Evolutionary conservation across 805 yeast genomes (phyloP).

Genomic region (Priceomyces haplophilus): DNA sequence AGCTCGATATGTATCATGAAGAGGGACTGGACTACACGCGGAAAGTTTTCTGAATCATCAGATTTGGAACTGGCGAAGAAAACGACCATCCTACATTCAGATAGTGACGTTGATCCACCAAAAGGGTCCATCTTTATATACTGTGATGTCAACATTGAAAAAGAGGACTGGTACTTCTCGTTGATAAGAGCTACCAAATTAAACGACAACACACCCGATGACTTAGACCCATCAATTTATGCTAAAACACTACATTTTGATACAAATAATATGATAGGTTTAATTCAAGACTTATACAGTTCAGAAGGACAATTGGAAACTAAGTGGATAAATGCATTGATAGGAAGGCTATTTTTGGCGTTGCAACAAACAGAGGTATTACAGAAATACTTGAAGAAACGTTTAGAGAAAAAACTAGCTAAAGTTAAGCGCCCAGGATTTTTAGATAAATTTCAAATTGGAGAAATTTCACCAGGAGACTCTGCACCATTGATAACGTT

Average conservation of each 20-base stretch:
- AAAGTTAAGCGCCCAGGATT: slow-evolving; percentile 86
- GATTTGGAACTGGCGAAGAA: slow-evolving; percentile 20
- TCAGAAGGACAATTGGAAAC: slow-evolving; percentile 80
- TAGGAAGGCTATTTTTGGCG: slow-evolving; percentile 79
- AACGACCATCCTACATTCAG: slow-evolving; percentile 22
- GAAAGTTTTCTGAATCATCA: slow-evolving; percentile 17
- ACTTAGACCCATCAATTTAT: slow-evolving; percentile 48
- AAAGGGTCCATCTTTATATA: slow-evolving; percentile 57
- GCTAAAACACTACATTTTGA: slow-evolving; percentile 74
- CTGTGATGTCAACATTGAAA: slow-evolving; percentile 72
- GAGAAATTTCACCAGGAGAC: slow-evolving; percentile 68
- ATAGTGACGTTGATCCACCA: slow-evolving; percentile 26
- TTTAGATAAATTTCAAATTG: slow-evolving; percentile 75
- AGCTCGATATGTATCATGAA: slow-evolving; percentile 73
- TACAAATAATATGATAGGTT: slow-evolving; percentile 65
- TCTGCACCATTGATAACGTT: slow-evolving; percentile 77
- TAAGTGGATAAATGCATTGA: slow-evolving; percentile 85
- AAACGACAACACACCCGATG: slow-evolving; percentile 10
- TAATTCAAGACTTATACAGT: slow-evolving; percentile 76
- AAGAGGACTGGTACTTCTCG: slow-evolving; percentile 92
- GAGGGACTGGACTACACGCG: slow-evolving; percentile 32
- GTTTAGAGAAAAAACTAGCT: slow-evolving; percentile 67
- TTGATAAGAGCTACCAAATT: slow-evolving; percentile 72
- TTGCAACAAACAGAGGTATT: slow-evolving; percentile 69
- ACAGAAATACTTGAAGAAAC: slow-evolving; percentile 53